Percentiles rank a stretch among this genome's conserved stretches.
Evolutionary conservation across 495 filamentous ascomycete species (phyloP).

Genomic region (Trichocladium uniseriatum): DNA sequence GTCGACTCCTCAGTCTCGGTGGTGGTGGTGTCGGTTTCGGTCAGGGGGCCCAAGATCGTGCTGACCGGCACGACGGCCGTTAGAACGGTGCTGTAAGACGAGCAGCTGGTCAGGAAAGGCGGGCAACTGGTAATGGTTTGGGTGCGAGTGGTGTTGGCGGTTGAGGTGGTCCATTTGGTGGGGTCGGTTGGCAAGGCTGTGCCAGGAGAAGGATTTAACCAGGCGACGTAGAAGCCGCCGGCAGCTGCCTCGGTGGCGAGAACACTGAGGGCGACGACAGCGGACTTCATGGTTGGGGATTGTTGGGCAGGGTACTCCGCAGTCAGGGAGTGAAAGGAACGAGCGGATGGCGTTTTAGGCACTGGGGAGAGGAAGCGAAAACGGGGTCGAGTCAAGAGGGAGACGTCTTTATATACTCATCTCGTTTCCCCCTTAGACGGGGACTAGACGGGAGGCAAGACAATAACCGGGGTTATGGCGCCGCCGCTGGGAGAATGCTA

Average conservation of each 20-base stretch:
- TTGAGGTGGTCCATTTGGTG: slow-evolving; percentile 26
- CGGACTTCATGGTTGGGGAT: slow-evolving; percentile 20
- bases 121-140: slow-evolving; percentile 25
- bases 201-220: too few species aligned
- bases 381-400: not conserved
- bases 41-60: slow-evolving; percentile 32
- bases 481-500: too few species aligned
- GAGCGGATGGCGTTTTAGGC: slow-evolving; percentile 21
- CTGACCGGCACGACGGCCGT: slow-evolving; percentile 28
- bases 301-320: not conserved
- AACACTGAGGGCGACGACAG: slow-evolving; percentile 19
- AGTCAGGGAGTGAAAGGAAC: slow-evolving; percentile 19
- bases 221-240: too few species aligned
- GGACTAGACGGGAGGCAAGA: too few species aligned
- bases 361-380: slow-evolving; percentile 8
- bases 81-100: slow-evolving; percentile 25
- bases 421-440: too few species aligned
- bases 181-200: not conserved
- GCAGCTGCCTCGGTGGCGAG: slow-evolving; percentile 22
- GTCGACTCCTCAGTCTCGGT: too few species aligned
- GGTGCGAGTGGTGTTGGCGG: slow-evolving; percentile 22
- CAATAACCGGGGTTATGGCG: too few species aligned
- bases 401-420: too few species aligned
- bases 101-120: slow-evolving; percentile 19
- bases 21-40: slow-evolving; percentile 15